phyloP scores from a whole-genome alignment of 2,329 filamentous ascomycete species.

The Botrytis byssoidea region DNA sequence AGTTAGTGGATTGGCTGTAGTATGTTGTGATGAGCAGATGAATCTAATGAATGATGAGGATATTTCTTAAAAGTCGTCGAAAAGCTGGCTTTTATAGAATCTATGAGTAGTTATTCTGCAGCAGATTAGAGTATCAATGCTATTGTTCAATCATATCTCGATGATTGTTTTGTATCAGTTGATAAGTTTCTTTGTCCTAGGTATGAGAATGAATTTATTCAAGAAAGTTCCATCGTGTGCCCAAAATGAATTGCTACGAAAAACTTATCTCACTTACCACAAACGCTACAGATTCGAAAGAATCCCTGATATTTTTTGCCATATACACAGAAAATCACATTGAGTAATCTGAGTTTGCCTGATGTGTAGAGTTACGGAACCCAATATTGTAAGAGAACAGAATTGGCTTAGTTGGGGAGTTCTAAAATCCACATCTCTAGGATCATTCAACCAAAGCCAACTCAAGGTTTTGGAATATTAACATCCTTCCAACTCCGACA shows the following conservation, averaged over 20 bases:
- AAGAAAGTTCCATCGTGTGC: neutral
- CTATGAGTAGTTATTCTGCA: neutral
- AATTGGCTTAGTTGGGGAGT: neutral
- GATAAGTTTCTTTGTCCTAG: neutral
- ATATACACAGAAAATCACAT: neutral
- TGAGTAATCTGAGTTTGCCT: neutral
- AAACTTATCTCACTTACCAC: neutral
- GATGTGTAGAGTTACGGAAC: neutral
- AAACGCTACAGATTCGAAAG: neutral
- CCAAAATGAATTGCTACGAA: neutral
- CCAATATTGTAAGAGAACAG: neutral
- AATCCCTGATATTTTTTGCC: neutral
- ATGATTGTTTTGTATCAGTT: neutral
- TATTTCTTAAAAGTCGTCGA: neutral
- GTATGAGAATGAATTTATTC: neutral
- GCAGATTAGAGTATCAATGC: neutral
- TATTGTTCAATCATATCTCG: neutral
- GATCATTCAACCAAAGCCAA: neutral
- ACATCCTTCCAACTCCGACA: neutral
- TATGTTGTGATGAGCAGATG: neutral
- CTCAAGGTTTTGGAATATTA: neutral
- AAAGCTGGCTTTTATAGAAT: neutral
- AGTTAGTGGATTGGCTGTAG: neutral
- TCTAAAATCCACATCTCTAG: too few species aligned
- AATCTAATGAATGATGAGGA: neutral